Evolutionary conservation across 768 basidiomycete genomes (phyloP), one percentile per base, ranked within the genome.

Genomic region (Lentinula sp.): DNA sequence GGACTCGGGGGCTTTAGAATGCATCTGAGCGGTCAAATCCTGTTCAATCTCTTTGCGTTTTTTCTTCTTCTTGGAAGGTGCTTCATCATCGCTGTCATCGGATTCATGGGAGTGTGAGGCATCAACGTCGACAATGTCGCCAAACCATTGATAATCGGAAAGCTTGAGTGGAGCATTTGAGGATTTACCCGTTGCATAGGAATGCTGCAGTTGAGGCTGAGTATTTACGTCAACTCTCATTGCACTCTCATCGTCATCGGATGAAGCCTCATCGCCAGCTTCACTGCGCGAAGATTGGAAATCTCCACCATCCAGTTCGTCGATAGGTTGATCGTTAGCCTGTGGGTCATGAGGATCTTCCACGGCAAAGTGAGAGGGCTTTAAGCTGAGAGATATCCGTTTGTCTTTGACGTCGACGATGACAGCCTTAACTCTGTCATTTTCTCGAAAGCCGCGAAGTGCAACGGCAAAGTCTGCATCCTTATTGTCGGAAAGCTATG

Each of bases 21-120:
- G 92, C 79, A 98, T 87, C 62, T 96, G 90, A 28, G 87, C 90
- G 0, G 97, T 98, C 35, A 87, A 75, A 70, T 93, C 93, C 61
- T 84, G 78, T 67, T 94, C 87, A 59, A 88, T 86, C 70, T 84
- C 81, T 71, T 85, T 90, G 72, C 80, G 84, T 69, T 79, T 86
- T 70, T 82, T 87, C 72, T 79, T 88, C 75, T 79, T 85, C 62
- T 71, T 76, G 1, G 77, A 71, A 23, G 79, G 72, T 15, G 74
- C 77, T 1, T 77, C 80, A 9, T 69, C 73, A 3, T 81, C 81
- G 16, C 74, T 76, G 23, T 77, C 80, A 10, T 71, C 73, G 3
- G 83, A 82, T 51, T 65, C 64, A 1, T 76, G 75, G 3, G 75
- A 77, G 33, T 71, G 77, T 6, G 71, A 72, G 12, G 73, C 77